Evolutionary conservation across 1,284 basidiomycete species (phyloP), one percentile per base, ranked within the genome.

Genomic region (Boletellus sp.): DNA sequence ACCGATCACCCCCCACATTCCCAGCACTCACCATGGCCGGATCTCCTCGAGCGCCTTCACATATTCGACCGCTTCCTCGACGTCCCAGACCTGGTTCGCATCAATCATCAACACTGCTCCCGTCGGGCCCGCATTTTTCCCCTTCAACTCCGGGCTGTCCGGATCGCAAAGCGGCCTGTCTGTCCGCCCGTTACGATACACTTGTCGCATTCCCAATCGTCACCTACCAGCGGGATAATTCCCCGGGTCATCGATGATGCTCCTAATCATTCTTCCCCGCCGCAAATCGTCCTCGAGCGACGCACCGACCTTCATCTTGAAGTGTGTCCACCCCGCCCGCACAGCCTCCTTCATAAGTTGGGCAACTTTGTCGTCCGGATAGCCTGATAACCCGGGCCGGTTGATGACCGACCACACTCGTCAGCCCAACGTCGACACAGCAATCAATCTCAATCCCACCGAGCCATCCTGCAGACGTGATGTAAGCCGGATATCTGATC

Each of bases 281-380:
- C 91, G 85, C 33, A 95, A 73, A 71, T 97, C 94, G 63, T 88
- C 85, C 24, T 82, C 82, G 44, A 81, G 78, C 71, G 91, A 82
- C 24, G 89, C 85, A 43, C 94, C 94, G 55, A 97, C 93, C 74
- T 97, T 97, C 85, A 95, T 93, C 77, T 95, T 95, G 81, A 95
- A 94, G 74, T 93, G 90, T 73, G 91, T 93, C 82, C 93, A 94
- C 33, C 94, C 93, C 45, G 82, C 82, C 11, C 77, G 72, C 46
- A 97, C 78, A n/a, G 92, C 91, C 64, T 90, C 89, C 63, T 85
- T 86, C 3, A 91, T 95, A 41, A 97, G 79, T 10, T 84, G 80
- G 7, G 83, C 82, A 50, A 97, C 85, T 68, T 96, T 97, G 65
- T 93, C 93, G 66, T 97, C 93, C 39, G 80, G 81, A 74, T 97